Evolutionary conservation across 352 stramenopile genomes (phyloP), one percentile per base, ranked within the genome.

Genomic region (Globisporangium parvum): DNA sequence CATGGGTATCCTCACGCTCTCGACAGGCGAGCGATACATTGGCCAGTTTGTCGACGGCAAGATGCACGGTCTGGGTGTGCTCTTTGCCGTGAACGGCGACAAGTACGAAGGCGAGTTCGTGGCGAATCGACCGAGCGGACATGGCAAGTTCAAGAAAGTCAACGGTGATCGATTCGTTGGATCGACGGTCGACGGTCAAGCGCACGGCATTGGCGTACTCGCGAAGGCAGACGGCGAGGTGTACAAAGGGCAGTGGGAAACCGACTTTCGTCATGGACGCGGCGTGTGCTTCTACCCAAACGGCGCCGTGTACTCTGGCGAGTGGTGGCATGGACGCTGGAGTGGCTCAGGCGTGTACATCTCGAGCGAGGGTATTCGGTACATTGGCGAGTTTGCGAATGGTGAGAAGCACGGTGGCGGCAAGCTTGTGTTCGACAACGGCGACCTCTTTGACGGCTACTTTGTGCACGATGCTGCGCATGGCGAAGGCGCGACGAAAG

Each of bases 241-340:
- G n/a, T 98, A 97, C 75, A 93, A 96, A 60, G 84, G 84, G 0
- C 50, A 88, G 41, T 93, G 81, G 81, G 53, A 73, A 10, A 61
- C 53, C 2, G 81, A 87, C 55, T 83, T 75, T 52, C 81, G 77
- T 12, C 70, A 89, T 40, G 77, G 81, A 1, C 73, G 53, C 6
- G 84, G 84, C 17, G 78, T 91, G 39, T 88, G 75, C 26, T 91
- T 81, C 55, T 92, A 92, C 50, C 57, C 77, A 0, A 92, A 91
- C 58, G 83, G 83, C 9, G 73, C 76, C 9, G 65, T 91, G 6
- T 93, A 92, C 60, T 77, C 78, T 31, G 84, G 84, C 20, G 56
- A 67, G 42, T 93, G 84, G 84, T 86, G 71, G 68, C 68, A 70
- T 17, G 77, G 83, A 0, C 69, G 68, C 6, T 88, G 76, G 64